phyloP scores from a whole-genome alignment of 2,329 filamentous ascomycete genomes.

The Xylariaceae sp. region DNA sequence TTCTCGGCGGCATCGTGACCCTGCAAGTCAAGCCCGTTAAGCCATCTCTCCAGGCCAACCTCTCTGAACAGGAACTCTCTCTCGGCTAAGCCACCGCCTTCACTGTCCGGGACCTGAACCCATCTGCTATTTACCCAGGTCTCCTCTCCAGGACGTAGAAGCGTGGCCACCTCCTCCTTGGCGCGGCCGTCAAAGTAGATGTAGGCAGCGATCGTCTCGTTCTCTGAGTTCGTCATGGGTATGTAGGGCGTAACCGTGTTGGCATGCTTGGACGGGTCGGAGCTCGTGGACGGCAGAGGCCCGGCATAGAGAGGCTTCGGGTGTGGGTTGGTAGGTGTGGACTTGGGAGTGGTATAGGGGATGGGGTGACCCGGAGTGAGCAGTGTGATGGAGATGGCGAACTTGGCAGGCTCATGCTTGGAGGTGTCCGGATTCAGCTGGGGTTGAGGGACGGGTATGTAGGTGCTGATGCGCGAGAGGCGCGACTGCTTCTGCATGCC shows the following conservation, averaged over 20 bases:
- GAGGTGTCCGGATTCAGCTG: constrained; percentile 68
- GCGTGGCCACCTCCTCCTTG: constrained; percentile 95
- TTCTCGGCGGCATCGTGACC: constrained; percentile 87
- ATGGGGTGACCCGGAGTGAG: constrained; percentile 85
- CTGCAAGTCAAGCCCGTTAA: constrained; percentile 93
- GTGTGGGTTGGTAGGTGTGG: constrained; percentile 71
- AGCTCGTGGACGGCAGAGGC: constrained; percentile 56
- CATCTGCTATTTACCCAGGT: constrained; percentile 99
- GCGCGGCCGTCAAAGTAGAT: constrained; percentile 96
- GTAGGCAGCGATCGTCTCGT: constrained; percentile 97
- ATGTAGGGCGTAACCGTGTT: constrained; percentile 79
- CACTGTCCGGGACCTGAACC: constrained; percentile 88
- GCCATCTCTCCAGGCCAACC: constrained; percentile 91
- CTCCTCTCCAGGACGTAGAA: constrained; percentile 88
- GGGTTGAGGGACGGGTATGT: constrained; percentile 91
- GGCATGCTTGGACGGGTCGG: constrained; percentile 46
- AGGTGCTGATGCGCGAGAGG: constrained; percentile 89
- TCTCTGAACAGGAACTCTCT: constrained; percentile 96
- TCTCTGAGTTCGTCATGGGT: constrained; percentile 85
- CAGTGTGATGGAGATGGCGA: constrained; percentile 96
- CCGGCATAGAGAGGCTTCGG: constrained; percentile 82
- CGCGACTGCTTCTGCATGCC: constrained; percentile 93
- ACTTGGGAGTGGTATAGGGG: constrained; percentile 86
- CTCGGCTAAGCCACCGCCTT: constrained; percentile 92
- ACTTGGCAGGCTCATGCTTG: constrained; percentile 89